phyloP scores from a whole-genome alignment of 768 basidiomycete genomes.

The Strobilomyces echinocephalus region DNA sequence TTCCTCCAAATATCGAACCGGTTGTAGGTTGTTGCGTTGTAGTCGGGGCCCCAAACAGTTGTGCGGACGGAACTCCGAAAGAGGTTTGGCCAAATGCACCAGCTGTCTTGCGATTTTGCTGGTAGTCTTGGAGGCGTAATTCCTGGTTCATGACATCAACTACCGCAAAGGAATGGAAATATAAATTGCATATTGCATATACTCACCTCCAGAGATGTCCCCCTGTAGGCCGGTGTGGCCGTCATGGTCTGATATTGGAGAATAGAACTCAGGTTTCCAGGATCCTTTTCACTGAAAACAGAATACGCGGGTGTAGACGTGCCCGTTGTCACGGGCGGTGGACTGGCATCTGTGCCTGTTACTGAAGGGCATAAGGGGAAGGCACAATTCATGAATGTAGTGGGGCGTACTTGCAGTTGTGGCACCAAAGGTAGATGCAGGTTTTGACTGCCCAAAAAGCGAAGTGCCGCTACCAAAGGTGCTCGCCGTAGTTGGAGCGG shows the following conservation, averaged over 20 bases:
- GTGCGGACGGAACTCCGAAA: constrained; percentile 23
- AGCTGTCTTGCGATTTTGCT: constrained; percentile 68
- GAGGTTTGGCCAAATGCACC: constrained; percentile 53
- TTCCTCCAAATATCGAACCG: constrained; percentile 29
- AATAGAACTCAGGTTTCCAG: constrained; percentile 36
- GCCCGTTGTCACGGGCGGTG: constrained; percentile 63
- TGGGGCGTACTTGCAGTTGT: constrained; percentile 30
- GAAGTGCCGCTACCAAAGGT: constrained; percentile 45
- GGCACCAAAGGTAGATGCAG: constrained; percentile 42
- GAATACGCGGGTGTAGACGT: constrained; percentile 62
- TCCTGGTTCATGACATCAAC: constrained; percentile 42
- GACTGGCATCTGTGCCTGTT: constrained; percentile 35
- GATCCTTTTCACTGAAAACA: constrained; percentile 63
- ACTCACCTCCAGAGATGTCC: constrained; percentile 71
- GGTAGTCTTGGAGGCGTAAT: constrained; percentile 71
- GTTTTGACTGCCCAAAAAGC: constrained; percentile 55
- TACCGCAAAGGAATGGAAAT: background rate
- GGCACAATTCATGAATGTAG: background rate
- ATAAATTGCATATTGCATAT: constrained; percentile 3
- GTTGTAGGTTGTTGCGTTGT: constrained; percentile 27
- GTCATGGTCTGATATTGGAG: constrained; percentile 80
- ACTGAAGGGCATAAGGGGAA: constrained; percentile 8
- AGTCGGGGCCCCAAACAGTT: constrained; percentile 27
- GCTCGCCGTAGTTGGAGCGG: constrained; percentile 25
- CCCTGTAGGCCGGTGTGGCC: constrained; percentile 72